These are phyloP conservation scores for Beta macrorhiza DNA, from an alignment of 179 eudicot species.

Conservation along the genomic window DNA sequence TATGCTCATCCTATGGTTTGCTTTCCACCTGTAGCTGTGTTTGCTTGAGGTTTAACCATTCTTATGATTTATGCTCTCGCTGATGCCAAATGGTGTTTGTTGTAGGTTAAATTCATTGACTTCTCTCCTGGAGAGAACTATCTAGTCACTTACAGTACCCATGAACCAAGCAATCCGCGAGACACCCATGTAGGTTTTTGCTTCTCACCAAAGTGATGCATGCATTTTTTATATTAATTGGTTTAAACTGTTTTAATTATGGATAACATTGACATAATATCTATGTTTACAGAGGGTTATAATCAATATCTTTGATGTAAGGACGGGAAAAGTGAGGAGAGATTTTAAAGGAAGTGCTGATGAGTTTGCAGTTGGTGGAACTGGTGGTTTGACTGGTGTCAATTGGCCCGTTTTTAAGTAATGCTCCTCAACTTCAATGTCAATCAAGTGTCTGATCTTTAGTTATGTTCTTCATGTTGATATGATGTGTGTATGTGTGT, in stretches of 20 bases:
- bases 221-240: not conserved
- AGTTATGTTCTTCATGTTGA: not conserved
- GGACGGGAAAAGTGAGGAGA: constrained; percentile 91
- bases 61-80: not conserved
- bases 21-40: constrained; percentile 9
- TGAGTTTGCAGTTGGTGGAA: constrained; percentile 85
- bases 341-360: constrained; percentile 95
- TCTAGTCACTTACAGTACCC: constrained; percentile 94
- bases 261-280: constrained; percentile 20
- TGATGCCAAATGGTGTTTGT: constrained; percentile 17
- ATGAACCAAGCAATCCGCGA: constrained; percentile 95
- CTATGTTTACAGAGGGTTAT: constrained; percentile 56
- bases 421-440: not conserved
- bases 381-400: constrained; percentile 86
- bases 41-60: not conserved
- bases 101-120: constrained; percentile 85
- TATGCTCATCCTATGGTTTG: constrained; percentile 75
- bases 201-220: not conserved
- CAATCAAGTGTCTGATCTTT: constrained; percentile 9
- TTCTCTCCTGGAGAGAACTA: constrained; percentile 96
- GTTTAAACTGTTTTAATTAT: not conserved
- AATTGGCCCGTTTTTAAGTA: constrained; percentile 97
- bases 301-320: constrained; percentile 85
- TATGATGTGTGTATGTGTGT: constrained; percentile 10
- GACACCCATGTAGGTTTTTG: constrained; percentile 74